A percentile compares a stretch with the other conserved stretches of the same genome.
Conservation (phyloP, 2,329 filamentous ascomycete genomes). For the Ascochyta lentis region DNA sequence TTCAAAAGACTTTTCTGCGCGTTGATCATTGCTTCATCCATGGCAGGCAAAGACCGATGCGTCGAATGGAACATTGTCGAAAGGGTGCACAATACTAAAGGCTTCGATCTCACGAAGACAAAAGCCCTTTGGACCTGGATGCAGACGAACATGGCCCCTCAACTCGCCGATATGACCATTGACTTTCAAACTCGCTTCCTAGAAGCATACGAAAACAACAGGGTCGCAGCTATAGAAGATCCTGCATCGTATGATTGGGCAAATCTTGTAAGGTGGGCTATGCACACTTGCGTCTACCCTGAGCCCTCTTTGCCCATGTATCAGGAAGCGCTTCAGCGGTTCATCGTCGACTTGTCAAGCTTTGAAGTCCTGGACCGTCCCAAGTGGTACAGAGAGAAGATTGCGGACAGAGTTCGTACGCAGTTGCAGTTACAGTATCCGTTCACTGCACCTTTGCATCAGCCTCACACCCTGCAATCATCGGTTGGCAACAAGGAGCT, state of each 20-base stretch:
- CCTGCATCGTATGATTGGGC: slow-evolving; percentile 73
- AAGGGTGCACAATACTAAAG: slow-evolving; percentile 47
- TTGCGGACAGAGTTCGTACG: slow-evolving; percentile 32
- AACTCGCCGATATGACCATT: slow-evolving; percentile 64
- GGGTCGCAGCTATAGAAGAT: slow-evolving; percentile 67
- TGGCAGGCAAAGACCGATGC: slow-evolving; percentile 45
- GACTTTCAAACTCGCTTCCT: slow-evolving; percentile 72
- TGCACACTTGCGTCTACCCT: slow-evolving; percentile 51
- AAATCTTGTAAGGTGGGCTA: slow-evolving; percentile 70
- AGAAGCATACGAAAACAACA: slow-evolving; percentile 67
- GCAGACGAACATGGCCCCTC: slow-evolving; percentile 43
- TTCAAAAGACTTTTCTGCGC: slow-evolving; percentile 44
- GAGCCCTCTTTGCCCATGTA: slow-evolving; percentile 34
- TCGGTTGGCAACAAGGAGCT: slow-evolving; percentile 20
- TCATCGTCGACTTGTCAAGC: slow-evolving; percentile 36
- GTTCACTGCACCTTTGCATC: slow-evolving; percentile 36
- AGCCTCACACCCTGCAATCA: background rate
- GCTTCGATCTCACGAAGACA: slow-evolving; percentile 42
- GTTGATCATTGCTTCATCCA: slow-evolving; percentile 39
- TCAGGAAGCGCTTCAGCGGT: slow-evolving; percentile 29
- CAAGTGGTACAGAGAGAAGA: slow-evolving; percentile 35
- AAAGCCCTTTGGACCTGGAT: slow-evolving; percentile 50
- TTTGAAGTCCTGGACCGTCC: slow-evolving; percentile 34
- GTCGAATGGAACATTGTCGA: slow-evolving; percentile 54
- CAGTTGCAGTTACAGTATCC: slow-evolving; percentile 33